These are phyloP conservation scores for Ensete glaucum DNA, from an alignment of 176 grass and related monocot genomes.

Conservation along the genomic window DNA sequence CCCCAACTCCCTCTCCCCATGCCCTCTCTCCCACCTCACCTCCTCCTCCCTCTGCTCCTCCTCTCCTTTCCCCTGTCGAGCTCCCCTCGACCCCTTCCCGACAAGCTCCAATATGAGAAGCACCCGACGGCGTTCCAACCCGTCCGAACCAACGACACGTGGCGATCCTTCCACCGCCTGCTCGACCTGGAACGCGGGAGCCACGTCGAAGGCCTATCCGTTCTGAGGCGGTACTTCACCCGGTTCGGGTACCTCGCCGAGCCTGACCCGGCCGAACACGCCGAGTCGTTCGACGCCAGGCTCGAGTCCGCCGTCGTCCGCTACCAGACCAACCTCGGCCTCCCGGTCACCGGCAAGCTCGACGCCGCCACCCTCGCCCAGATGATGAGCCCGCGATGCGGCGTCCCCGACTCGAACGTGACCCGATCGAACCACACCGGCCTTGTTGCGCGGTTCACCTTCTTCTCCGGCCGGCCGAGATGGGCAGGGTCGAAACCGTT, in stretches of 20 bases:
- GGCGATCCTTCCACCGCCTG: conserved; percentile 53
- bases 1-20: neutral
- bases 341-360: conserved; percentile 59
- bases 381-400: conserved; percentile 68
- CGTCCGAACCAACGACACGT: conserved; percentile 4
- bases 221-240: conserved; percentile 63
- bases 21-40: neutral
- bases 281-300: conserved; percentile 56
- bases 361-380: conserved; percentile 46
- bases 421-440: neutral
- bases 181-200: conserved; percentile 48
- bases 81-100: conserved; percentile 4
- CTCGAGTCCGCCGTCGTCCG: conserved; percentile 50
- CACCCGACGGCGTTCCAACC: neutral
- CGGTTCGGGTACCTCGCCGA: conserved; percentile 62
- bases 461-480: conserved; percentile 3
- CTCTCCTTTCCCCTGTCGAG: neutral
- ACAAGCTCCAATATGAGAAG: neutral
- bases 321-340: conserved; percentile 54
- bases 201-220: conserved; percentile 36
- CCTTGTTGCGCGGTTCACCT: neutral
- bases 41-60: neutral
- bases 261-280: conserved; percentile 12
- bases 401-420: conserved; percentile 35
- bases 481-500: conserved; percentile 32